Base-by-base conservation (phyloP, 345 rosid genomes). In the Syzygium oleosum region DNA sequence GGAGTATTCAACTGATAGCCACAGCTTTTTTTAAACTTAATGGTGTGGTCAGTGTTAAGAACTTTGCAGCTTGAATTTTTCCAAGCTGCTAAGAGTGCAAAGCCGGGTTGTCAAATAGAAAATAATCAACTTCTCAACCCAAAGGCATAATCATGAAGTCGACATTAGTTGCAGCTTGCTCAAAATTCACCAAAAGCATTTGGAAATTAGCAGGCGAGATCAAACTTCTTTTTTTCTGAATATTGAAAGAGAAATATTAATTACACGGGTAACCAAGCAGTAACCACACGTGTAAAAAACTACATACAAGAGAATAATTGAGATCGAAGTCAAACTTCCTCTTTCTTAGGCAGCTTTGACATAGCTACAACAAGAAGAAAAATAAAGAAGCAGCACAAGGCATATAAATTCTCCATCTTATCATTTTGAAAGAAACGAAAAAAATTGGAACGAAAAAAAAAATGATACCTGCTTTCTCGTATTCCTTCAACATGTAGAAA, bases 401-500 rank as follows among this genome's bases (percentile, higher is more conserved):
- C 46, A 43, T 43, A 43, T 43, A 43, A 43, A 43, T 43, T n/a
- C 73, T 61, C 73, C 34, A 12, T 1, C 34, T 13, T 13, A 61
- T 61, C 17, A 61, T 61, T 12, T 27, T n/a, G 73, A 3, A 61
- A 61, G 34, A 27, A 59, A 27, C 5, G 31, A 59, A 27, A 59
- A 27, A 43, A 43, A 43, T 43, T 43, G 46, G 46, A 43, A 43
- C n/a, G n/a, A 43, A 7, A 43, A 43, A 43, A 29, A 61, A 61
- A 27, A 61, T 27, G 34, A 61, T 87, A 87, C 88, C 85, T 25
- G 88, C 85, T 7, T 43, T 83, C 51, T 83, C 88, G 58, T 92
- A 94, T 73, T 93, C 92, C 38, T 89, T 89, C 78, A 85, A 61
- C 87, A 89, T 51, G 88, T 51, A 90, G 84, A 91, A 93, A 85